These are phyloP conservation scores for Chenopodium quinoa DNA, from an alignment of 148 eudicot species.

Conservation along the genomic window DNA sequence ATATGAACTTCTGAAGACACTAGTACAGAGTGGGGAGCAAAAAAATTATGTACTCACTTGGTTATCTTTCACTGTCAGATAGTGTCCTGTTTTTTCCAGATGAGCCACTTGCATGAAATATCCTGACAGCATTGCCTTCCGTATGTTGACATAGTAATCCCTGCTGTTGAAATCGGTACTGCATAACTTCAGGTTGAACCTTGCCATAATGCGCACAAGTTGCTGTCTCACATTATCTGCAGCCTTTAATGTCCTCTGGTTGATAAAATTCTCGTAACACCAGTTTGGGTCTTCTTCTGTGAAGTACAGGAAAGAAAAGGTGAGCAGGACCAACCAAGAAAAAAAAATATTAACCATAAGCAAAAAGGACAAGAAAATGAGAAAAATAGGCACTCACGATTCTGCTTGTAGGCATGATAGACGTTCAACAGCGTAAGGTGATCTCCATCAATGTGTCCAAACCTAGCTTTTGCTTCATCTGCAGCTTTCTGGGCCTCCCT, in stretches of 20 bases:
- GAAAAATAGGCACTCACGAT: constrained; percentile 56
- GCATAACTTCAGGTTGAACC: constrained; percentile 82
- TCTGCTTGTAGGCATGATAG: constrained; percentile 95
- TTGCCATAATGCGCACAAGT: constrained; percentile 83
- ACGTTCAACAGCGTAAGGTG: constrained; percentile 93
- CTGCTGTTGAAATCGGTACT: constrained; percentile 96
- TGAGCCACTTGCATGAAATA: constrained; percentile 99
- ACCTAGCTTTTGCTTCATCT: constrained; percentile 82
- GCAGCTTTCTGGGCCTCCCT: constrained; percentile 99
- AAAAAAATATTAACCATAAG: too few relatives aligned
- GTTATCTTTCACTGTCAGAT: constrained; percentile 92
- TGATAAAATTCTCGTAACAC: constrained; percentile 94
- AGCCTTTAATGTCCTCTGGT: constrained; percentile 70
- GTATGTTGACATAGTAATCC: constrained; percentile 86
- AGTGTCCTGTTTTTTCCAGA: constrained; percentile 84
- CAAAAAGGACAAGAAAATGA: neutral
- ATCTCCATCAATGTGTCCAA: constrained; percentile 93
- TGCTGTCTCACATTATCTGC: constrained; percentile 98
- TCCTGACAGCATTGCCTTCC: constrained; percentile 98
- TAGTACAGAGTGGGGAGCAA: neutral
- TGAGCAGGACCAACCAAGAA: neutral
- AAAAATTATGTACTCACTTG: constrained; percentile 46
- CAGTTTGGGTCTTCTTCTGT: constrained; percentile 87
- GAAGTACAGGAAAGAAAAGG: neutral
- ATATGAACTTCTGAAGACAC: too few relatives aligned